Evolutionary conservation across 345 rosid genomes (phyloP), one percentile per base, ranked within the genome.

Genomic region (Moricandia moricandioides): DNA sequence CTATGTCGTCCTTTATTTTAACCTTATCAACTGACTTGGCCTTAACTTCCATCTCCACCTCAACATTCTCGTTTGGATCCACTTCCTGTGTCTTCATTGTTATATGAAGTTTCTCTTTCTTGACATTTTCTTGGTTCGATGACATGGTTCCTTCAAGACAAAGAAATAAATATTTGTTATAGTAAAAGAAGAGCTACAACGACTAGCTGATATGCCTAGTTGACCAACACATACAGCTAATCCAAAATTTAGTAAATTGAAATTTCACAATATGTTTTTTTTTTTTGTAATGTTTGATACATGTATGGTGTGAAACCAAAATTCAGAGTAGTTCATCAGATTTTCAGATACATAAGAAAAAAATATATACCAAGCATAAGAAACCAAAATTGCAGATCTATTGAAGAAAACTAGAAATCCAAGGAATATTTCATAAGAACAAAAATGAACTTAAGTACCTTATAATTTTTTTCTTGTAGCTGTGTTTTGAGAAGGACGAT

Each of bases 11-110:
- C 76, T 75, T 80, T 8, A 76, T 56, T 77, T 87, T 85, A 47
- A 82, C 86, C 79, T 88, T 87, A 83, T 89, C 89, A 0, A 60
- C 67, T 0, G 88, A 76, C 79, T 89, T 86, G 18, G 87, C 79
- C 81, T 91, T 84, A 80, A 86, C 77, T 61, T 86, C 87, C 75
- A 85, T 66, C 66, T 86, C 91, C 55, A 79, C 65, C 84, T 83
- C 82, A 30, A 77, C 68, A 33, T 84, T 69, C 69, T 45, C 81
- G 2, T 49, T 71, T 16, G 82, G 9, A 47, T 77, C 79, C 64
- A 45, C 11, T 65, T 84, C 89, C 43, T 85, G 70, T 14, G 84
- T 57, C 85, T 89, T 84, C 73, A 88, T 62, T 79, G 80, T 84
- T 24, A 86, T 55, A 68, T 87, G 81, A 75, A 85, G 40, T 66